A percentile compares a stretch with the other conserved stretches of the same genome.
Conservation (phyloP, 441 rosid genomes). For the Syzygium syzygioides region DNA sequence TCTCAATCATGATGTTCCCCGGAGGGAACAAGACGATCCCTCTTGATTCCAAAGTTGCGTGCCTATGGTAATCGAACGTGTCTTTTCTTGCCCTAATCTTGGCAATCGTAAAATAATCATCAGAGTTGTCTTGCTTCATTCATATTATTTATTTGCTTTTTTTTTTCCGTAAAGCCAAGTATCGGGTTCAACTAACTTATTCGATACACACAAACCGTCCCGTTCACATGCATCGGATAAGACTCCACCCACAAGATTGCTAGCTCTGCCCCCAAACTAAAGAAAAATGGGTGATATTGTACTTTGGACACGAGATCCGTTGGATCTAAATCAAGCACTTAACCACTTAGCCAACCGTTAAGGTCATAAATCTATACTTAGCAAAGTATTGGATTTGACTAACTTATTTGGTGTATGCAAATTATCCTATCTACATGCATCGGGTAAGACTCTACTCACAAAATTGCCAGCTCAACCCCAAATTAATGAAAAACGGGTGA, state of each 20-base stretch:
- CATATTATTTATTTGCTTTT: not conserved
- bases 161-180: not conserved
- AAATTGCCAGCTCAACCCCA: fast-evolving
- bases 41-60: not conserved
- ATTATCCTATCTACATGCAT: not conserved
- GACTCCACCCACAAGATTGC: not conserved
- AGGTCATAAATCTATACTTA: not conserved
- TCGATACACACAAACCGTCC: not conserved
- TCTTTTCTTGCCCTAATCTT: not conserved
- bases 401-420: not conserved
- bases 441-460: not conserved
- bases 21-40: not conserved
- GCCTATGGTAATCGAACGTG: not conserved
- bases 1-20: not conserved
- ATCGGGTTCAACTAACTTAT: not conserved
- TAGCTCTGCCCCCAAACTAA: fast-evolving
- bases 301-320: not conserved
- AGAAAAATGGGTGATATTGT: not conserved
- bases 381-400: not conserved
- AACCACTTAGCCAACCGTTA: not conserved
- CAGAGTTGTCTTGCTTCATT: not conserved
- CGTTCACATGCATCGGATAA: not conserved
- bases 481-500: not conserved
- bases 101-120: not conserved
- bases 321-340: not conserved